Conservation (phyloP, 2,329 filamentous ascomycete species). For the Ophiostoma perfectum region DNA sequence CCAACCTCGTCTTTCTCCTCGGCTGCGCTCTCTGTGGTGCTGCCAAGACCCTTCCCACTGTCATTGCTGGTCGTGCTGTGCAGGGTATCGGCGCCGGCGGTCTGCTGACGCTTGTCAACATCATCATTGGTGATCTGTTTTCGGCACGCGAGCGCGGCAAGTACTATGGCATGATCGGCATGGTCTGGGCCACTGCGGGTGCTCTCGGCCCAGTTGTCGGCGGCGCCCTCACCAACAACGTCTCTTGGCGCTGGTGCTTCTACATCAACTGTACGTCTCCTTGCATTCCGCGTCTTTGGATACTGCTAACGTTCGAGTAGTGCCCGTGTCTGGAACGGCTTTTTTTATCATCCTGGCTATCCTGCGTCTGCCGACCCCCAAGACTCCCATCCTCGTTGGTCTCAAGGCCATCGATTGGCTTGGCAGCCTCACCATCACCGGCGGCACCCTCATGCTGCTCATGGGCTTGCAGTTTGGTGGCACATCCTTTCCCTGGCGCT, state of each 20-base stretch:
- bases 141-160: conserved; percentile 27
- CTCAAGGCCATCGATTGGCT: conserved; percentile 59
- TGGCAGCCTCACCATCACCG: conserved; percentile 47
- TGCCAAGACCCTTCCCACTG: conserved; percentile 45
- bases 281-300: not conserved
- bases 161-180: conserved; percentile 27
- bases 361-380: conserved; percentile 62
- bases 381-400: conserved; percentile 56
- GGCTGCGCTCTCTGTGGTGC: conserved; percentile 52
- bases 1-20: conserved; percentile 49
- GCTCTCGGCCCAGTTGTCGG: conserved; percentile 27
- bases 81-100: conserved; percentile 55
- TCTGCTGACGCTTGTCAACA: conserved; percentile 55
- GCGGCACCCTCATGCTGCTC: conserved; percentile 62
- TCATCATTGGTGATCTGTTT: conserved; percentile 47
- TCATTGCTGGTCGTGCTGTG: conserved; percentile 51
- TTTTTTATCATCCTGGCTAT: conserved; percentile 52
- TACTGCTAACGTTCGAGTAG: conserved; percentile 7
- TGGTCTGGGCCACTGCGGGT: conserved; percentile 27
- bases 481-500: conserved; percentile 50
- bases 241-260: conserved; percentile 62
- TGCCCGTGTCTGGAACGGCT: conserved; percentile 36
- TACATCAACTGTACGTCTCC: conserved; percentile 50
- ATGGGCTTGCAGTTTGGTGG: conserved; percentile 67
- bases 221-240: conserved; percentile 25